Percentiles rank a stretch among this genome's conserved stretches.
Evolutionary conservation across 139 green algal species (phyloP).

Genomic region (Trebouxia sp.): DNA sequence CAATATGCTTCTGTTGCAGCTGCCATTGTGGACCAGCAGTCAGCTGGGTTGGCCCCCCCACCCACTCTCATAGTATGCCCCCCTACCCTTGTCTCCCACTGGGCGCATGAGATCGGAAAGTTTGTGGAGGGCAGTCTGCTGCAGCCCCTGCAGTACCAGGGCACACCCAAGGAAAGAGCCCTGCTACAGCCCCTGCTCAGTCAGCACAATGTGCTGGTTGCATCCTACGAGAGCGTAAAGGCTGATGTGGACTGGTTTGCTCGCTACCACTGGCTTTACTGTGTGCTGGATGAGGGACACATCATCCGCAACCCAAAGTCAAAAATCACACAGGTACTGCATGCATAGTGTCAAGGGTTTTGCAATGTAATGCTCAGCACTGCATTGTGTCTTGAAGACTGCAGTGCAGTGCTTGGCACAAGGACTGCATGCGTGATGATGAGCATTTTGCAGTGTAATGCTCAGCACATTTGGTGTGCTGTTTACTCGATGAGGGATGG

Average conservation of each 20-base stretch:
- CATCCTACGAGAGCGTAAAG: slow-evolving; percentile 79
- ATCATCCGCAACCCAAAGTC: slow-evolving; percentile 88
- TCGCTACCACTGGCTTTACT: slow-evolving; percentile 79
- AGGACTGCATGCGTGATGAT: too few relatives aligned
- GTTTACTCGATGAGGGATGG: too few relatives aligned
- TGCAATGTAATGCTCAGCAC: not conserved
- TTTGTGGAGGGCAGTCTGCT: slow-evolving; percentile 68
- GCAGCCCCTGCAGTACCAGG: slow-evolving; percentile 68
- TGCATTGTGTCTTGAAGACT: not conserved
- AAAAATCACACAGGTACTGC: slow-evolving; percentile 60
- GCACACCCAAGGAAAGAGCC: slow-evolving; percentile 53
- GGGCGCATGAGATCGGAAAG: slow-evolving; percentile 83
- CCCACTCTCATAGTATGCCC: slow-evolving; percentile 91
- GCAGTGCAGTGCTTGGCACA: not conserved
- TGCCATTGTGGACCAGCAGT: slow-evolving; percentile 24
- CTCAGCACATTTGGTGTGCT: too few relatives aligned
- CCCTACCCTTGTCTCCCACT: slow-evolving; percentile 92
- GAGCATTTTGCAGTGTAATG: too few relatives aligned
- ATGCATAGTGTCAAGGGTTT: too few relatives aligned
- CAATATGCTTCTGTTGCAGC: too few relatives aligned
- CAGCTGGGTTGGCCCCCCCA: slow-evolving; percentile 8
- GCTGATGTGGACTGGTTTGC: slow-evolving; percentile 79
- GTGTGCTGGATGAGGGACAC: slow-evolving; percentile 96
- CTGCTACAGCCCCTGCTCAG: slow-evolving; percentile 35
- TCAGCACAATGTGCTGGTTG: slow-evolving; percentile 74